These are phyloP conservation scores for Dictyostelium capitatum DNA, from an alignment of 78 protist genomes.

Conservation along the genomic window DNA sequence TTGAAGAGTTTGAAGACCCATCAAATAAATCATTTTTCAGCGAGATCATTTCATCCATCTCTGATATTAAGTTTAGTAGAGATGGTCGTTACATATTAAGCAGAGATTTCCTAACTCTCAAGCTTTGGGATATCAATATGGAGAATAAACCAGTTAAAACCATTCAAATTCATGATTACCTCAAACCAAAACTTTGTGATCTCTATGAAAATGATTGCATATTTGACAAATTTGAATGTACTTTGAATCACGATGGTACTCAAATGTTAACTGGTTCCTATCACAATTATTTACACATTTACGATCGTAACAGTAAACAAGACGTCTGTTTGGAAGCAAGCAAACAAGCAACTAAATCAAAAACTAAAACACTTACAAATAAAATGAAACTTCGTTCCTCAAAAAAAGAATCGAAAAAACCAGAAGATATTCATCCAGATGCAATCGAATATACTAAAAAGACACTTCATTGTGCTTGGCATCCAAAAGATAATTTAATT, in stretches of 20 bases:
- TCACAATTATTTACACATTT: conserved; percentile 92
- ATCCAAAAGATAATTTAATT: conserved; percentile 83
- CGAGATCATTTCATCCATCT: conserved; percentile 93
- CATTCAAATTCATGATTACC: conserved; percentile 94
- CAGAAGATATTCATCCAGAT: conserved; percentile 78
- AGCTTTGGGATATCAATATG: conserved; percentile 87
- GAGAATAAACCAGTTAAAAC: conserved; percentile 63
- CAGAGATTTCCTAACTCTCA: conserved; percentile 96
- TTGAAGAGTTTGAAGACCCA: conserved; percentile 52
- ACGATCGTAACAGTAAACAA: conserved; percentile 86
- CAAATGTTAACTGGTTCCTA: conserved; percentile 95
- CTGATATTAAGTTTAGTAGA: conserved; percentile 92
- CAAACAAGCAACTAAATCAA: conserved; percentile 73
- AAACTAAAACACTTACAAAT: conserved; percentile 52
- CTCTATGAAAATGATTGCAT: conserved; percentile 97
- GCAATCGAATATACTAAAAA: conserved; percentile 77
- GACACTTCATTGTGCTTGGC: conserved; percentile 80
- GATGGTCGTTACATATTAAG: conserved; percentile 95
- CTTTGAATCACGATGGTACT: conserved; percentile 86
- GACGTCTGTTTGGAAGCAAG: conserved; percentile 82
- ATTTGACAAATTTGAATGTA: conserved; percentile 97
- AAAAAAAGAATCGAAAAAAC: conserved; percentile 73
- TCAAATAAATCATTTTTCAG: conserved; percentile 92
- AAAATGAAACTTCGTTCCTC: conserved; percentile 79
- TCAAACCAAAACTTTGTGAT: conserved; percentile 90